These are phyloP conservation scores for Oryza meridionalis DNA, from an alignment of 176 grass and related monocot species.

Conservation along the genomic window DNA sequence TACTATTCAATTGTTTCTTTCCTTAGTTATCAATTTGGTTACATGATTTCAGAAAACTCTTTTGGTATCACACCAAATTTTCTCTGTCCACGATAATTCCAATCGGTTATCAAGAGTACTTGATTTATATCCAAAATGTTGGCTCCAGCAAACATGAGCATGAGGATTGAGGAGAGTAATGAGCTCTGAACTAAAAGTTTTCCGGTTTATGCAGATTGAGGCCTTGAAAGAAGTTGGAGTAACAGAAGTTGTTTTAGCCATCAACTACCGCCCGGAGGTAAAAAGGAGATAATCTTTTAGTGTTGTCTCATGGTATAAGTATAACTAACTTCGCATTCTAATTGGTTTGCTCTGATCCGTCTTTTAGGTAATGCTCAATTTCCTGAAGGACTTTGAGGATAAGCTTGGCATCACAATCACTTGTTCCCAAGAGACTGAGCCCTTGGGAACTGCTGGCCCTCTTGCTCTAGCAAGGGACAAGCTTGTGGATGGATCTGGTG, in stretches of 20 bases:
- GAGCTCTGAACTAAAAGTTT: constrained; percentile 2
- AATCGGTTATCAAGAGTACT: background rate
- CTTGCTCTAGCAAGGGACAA: constrained; percentile 91
- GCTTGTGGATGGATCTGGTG: constrained; percentile 73
- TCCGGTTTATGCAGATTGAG: constrained; percentile 63
- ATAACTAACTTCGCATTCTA: constrained; percentile 25
- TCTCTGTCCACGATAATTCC: background rate
- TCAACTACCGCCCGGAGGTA: constrained; percentile 94
- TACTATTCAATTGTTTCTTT: background rate
- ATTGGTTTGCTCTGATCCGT: constrained; percentile 10
- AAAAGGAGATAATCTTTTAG: background rate
- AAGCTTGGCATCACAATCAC: constrained; percentile 94
- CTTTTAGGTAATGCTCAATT: constrained; percentile 90
- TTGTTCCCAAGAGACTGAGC: constrained; percentile 93
- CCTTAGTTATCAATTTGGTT: background rate
- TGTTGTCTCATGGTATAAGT: background rate
- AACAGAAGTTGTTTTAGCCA: constrained; percentile 86
- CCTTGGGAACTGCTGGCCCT: constrained; percentile 87
- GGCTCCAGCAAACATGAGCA: constrained; percentile 6
- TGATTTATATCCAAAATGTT: background rate
- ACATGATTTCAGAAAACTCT: background rate
- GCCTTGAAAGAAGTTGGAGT: constrained; percentile 88
- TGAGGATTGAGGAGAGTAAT: background rate
- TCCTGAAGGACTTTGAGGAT: constrained; percentile 93
- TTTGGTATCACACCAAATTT: background rate